Percentiles rank a stretch among this genome's conserved stretches.
phyloP scores from a whole-genome alignment of 2,329 filamentous ascomycete species.

The Lasiodiplodia hormozganensis region DNA sequence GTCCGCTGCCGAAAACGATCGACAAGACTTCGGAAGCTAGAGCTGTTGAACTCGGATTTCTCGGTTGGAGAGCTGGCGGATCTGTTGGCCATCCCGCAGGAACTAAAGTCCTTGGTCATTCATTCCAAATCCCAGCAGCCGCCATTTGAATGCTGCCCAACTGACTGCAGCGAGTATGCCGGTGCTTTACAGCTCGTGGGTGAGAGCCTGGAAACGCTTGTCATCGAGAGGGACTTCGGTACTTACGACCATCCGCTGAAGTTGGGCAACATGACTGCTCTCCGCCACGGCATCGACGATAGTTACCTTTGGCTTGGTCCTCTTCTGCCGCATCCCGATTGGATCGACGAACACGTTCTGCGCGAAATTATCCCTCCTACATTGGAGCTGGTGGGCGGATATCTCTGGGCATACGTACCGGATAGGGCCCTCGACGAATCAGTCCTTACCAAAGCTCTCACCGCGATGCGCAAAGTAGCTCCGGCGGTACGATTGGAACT shows the following conservation, averaged over 20 bases:
- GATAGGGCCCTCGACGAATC: background rate
- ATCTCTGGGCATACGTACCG: background rate
- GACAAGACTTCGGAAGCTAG: background rate
- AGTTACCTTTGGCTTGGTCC: background rate
- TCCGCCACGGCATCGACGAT: background rate
- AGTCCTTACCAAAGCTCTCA: background rate
- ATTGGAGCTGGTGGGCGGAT: background rate
- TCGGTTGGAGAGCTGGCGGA: background rate
- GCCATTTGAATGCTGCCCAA: background rate
- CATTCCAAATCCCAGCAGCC: background rate
- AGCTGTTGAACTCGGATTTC: conserved; percentile 1
- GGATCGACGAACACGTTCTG: background rate
- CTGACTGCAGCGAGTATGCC: background rate
- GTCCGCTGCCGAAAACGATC: background rate
- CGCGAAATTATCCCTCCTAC: background rate
- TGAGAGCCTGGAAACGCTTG: background rate
- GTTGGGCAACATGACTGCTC: background rate
- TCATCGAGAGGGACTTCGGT: background rate
- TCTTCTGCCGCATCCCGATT: background rate
- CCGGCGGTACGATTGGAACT: background rate
- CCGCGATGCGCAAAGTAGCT: background rate
- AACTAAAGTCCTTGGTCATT: background rate
- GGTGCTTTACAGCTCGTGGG: background rate
- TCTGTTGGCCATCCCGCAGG: background rate
- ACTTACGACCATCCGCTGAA: background rate